Evolutionary conservation across 495 filamentous ascomycete genomes (phyloP).

Genomic region (Astrothelium subdiscretum): DNA sequence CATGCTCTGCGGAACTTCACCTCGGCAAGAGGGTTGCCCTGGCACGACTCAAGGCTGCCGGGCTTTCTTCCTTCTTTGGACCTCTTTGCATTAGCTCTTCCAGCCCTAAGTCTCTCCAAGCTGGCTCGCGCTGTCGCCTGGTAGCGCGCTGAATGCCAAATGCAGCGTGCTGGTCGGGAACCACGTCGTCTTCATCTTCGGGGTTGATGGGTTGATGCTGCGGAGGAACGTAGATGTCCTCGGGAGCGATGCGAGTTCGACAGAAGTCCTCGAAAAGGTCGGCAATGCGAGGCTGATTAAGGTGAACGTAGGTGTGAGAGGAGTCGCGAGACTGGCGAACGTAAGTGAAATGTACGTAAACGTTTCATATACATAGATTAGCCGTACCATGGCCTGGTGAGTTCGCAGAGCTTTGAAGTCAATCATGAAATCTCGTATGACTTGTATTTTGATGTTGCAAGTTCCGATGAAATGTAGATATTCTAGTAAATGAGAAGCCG

Average conservation of each 20-base stretch:
- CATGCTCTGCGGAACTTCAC: too few species aligned
- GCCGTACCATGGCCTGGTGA: too few species aligned
- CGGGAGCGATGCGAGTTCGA: constrained; percentile 19
- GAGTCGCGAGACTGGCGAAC: constrained; percentile 77
- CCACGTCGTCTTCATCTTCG: constrained; percentile 93
- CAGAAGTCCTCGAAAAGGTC: constrained; percentile 73
- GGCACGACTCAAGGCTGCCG: not conserved
- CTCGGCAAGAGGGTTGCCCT: not conserved
- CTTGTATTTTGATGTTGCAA: too few species aligned
- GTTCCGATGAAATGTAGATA: too few species aligned
- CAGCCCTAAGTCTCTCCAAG: constrained; percentile 81
- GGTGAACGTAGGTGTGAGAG: constrained; percentile 76
- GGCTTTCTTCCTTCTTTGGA: constrained; percentile 23
- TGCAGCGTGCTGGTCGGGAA: constrained; percentile 93
- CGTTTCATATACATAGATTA: not conserved
- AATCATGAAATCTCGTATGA: too few species aligned
- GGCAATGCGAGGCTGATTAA: constrained; percentile 64
- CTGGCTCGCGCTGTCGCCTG: constrained; percentile 54
- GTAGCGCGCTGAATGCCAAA: constrained; percentile 89
- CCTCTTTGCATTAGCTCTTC: constrained; percentile 55
- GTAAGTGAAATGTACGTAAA: not conserved
- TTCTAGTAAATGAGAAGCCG: not conserved
- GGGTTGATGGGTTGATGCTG: constrained; percentile 90
- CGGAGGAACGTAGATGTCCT: constrained; percentile 77
- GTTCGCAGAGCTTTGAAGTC: not conserved